A percentile compares a stretch with the other conserved stretches of the same genome.
Evolutionary conservation across 2,329 filamentous ascomycete genomes (phyloP).

Genomic region (Fusarium bactridioides): DNA sequence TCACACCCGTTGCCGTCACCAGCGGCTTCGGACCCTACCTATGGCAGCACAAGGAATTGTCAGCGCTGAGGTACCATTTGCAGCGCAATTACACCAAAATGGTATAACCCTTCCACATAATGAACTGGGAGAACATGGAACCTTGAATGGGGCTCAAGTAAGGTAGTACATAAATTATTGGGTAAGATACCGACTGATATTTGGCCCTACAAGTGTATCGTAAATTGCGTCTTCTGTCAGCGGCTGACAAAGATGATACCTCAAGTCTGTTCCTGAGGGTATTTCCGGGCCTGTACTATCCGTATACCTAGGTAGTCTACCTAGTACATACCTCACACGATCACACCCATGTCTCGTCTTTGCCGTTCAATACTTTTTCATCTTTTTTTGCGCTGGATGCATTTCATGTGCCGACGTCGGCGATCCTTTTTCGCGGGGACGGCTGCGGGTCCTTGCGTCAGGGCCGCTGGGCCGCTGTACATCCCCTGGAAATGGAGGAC

Average conservation of each 20-base stretch:
- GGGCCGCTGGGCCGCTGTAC: slow-evolving; percentile 15
- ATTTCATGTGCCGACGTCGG: slow-evolving; percentile 38
- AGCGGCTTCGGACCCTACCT: slow-evolving; percentile 44
- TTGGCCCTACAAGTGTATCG: neutral
- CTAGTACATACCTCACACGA: neutral
- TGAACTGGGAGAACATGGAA: neutral
- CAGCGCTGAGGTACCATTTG: slow-evolving; percentile 32
- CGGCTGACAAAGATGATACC: slow-evolving; percentile 1
- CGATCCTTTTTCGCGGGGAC: slow-evolving; percentile 32
- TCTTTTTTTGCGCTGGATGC: slow-evolving; percentile 18
- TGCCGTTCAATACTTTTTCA: slow-evolving; percentile 4
- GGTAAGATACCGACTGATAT: neutral
- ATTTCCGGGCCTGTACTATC: slow-evolving; percentile 6
- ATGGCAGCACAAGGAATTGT: slow-evolving; percentile 41
- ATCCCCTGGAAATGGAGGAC: neutral
- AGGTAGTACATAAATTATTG: slow-evolving; percentile 1
- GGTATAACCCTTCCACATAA: slow-evolving; percentile 1
- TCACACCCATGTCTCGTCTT: neutral
- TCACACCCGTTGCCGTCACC: slow-evolving; percentile 28
- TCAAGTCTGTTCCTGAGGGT: neutral
- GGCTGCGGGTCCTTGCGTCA: slow-evolving; percentile 24
- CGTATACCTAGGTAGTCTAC: neutral
- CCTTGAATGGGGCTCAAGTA: slow-evolving; percentile 4
- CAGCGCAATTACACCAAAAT: slow-evolving; percentile 16
- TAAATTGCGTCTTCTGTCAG: slow-evolving; percentile 1